Conservation (phyloP, 768 basidiomycete species). For the Tylopilus vinaceipallidus region DNA sequence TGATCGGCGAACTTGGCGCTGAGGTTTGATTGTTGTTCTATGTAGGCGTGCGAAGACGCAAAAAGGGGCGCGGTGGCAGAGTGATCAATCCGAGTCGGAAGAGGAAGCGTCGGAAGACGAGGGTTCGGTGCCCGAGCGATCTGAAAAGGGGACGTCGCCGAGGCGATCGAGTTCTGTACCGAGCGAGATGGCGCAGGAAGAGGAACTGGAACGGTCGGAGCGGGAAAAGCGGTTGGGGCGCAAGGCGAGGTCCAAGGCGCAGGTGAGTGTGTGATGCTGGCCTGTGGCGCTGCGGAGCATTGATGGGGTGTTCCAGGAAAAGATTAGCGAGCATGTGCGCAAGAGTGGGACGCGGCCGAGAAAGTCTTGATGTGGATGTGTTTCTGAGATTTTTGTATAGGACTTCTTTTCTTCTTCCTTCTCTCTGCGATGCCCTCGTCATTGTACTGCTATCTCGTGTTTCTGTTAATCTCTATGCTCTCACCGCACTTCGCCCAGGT, state of each 20-base stretch:
- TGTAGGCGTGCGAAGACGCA: constrained; percentile 29
- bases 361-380: constrained; percentile 20
- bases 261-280: constrained; percentile 30
- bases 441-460: constrained; percentile 19
- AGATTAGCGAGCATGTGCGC: constrained; percentile 27
- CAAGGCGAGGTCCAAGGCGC: constrained; percentile 39
- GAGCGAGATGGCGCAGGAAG: constrained; percentile 34
- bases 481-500: background rate
- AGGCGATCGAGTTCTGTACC: constrained; percentile 36
- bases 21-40: background rate
- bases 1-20: constrained; percentile 1
- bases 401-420: constrained; percentile 11
- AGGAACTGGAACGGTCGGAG: constrained; percentile 26
- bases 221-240: constrained; percentile 38
- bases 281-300: background rate
- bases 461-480: constrained; percentile 7
- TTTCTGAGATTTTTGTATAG: constrained; percentile 5
- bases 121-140: constrained; percentile 42
- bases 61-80: constrained; percentile 30
- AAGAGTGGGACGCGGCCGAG: constrained; percentile 24
- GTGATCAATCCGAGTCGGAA: constrained; percentile 33
- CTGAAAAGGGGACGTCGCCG: constrained; percentile 22
- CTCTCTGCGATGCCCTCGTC: background rate
- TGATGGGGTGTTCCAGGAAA: constrained; percentile 18
- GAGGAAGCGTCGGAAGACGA: constrained; percentile 25